Percentiles rank a stretch among this genome's conserved stretches.
Evolutionary conservation across 495 filamentous ascomycete species (phyloP).

Genomic region (Xylaria venustula): DNA sequence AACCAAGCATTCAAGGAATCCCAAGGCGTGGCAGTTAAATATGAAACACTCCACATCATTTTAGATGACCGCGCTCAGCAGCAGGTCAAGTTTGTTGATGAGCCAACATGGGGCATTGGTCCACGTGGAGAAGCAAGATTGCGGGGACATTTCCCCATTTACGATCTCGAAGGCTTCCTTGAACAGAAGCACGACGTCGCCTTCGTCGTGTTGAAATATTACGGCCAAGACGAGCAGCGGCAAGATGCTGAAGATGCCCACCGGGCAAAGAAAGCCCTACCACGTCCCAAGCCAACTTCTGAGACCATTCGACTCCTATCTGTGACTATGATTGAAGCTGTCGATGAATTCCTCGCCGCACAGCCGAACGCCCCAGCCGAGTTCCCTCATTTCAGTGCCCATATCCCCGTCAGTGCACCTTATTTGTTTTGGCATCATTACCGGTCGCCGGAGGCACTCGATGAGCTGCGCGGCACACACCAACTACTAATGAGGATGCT

Average conservation of each 20-base stretch:
- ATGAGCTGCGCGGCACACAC: not conserved
- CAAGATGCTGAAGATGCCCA: not conserved
- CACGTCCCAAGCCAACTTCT: not conserved
- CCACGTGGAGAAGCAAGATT: not conserved
- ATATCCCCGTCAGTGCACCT: not conserved
- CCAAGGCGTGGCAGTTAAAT: not conserved
- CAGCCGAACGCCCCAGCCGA: not conserved
- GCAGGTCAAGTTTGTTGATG: not conserved
- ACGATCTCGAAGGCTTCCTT: not conserved
- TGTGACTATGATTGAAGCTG: not conserved
- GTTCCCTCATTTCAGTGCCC: not conserved
- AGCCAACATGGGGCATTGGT: not conserved
- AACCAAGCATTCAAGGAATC: not conserved
- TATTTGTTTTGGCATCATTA: not conserved
- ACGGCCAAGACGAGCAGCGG: not conserved
- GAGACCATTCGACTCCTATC: not conserved
- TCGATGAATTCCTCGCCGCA: not conserved
- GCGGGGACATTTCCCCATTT: not conserved
- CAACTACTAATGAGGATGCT: not conserved
- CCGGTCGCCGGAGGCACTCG: not conserved
- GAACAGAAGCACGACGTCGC: not conserved
- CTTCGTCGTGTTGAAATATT: not conserved
- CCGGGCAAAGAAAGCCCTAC: not conserved
- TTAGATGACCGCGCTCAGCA: not conserved
- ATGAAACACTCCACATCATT: not conserved